Conservation (phyloP, 352 stramenopile species). For the Phytophthora sojae region DNA sequence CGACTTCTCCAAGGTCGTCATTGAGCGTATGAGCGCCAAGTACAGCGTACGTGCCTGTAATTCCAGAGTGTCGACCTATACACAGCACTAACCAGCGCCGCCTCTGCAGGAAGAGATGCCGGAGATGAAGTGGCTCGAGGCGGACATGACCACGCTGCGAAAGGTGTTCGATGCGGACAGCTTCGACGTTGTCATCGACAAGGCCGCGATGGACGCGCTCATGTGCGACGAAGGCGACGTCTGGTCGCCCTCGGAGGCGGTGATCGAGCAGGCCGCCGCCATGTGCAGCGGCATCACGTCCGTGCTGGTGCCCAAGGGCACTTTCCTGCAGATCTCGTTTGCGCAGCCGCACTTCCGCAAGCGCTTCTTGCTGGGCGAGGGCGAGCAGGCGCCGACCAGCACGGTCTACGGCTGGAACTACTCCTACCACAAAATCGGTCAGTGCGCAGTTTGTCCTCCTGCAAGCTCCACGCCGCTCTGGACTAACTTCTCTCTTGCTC, state of each 20-base stretch:
- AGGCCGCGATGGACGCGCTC: slow-evolving; percentile 87
- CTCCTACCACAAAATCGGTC: slow-evolving; percentile 63
- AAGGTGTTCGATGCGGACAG: slow-evolving; percentile 43
- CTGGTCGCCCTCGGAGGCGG: slow-evolving; percentile 65
- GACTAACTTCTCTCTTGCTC: slow-evolving; percentile 13
- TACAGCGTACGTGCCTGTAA: slow-evolving; percentile 42
- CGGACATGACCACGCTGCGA: slow-evolving; percentile 64
- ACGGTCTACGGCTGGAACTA: slow-evolving; percentile 57
- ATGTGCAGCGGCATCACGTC: slow-evolving; percentile 64
- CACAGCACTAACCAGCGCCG: too few relatives aligned
- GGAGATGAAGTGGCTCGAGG: slow-evolving; percentile 63
- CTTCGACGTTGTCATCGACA: slow-evolving; percentile 88
- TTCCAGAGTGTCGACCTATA: background rate
- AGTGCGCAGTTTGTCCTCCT: slow-evolving; percentile 1
- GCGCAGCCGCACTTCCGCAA: slow-evolving; percentile 85
- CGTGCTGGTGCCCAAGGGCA: slow-evolving; percentile 52
- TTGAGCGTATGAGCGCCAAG: slow-evolving; percentile 69
- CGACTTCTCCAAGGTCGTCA: slow-evolving; percentile 75
- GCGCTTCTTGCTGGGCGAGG: slow-evolving; percentile 61
- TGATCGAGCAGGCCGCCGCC: slow-evolving; percentile 52
- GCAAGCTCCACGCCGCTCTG: background rate
- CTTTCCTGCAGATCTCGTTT: slow-evolving; percentile 85
- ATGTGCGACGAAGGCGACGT: slow-evolving; percentile 80
- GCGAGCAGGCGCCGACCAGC: slow-evolving; percentile 38
- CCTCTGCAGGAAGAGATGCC: slow-evolving; percentile 44